Evolutionary conservation across 129 eudicot genomes (phyloP), one percentile per base, ranked within the genome.

Genomic region (Helianthus tuberosus): DNA sequence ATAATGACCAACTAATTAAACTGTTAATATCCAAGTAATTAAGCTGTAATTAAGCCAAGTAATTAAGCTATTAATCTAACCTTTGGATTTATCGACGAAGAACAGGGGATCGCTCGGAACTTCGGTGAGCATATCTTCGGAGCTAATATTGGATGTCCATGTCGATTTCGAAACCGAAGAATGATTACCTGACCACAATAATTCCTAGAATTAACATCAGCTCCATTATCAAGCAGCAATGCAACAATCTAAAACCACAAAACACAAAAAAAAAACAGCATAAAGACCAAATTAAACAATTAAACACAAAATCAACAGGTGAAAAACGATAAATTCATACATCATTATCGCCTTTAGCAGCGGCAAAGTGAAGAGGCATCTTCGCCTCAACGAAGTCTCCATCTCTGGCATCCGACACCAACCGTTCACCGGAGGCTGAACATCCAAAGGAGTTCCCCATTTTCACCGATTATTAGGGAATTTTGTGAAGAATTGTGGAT

Each of bases 361-460:
- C 86, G 50, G 97, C 97, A 69, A 94, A 94, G 66, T 94, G 99
- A 73, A 94, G 98, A 66, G 98, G 98, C 57, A 94, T 94, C 81
- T 88, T 88, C 0, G 98, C 98, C 68, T 94, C 98, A 13, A 88
- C 82, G 69, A 86, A 85, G 84, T 94, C 99, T 3, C 99, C 99
- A 67, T 94, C 99, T 80, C 99, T 91, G 7, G 99, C 99, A 29
- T 97, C 97, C 62, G 99, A 94, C 47, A 94, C 97, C 80, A 94
- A 71, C 58, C 99, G 70, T 77, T 94, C 99, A 4, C 97, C 99
- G 35, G 99, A 94, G 36, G 99, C 99, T 29, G 99, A 94, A 83
- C 99, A 94, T 12, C 99, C 97, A 60, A 94, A 90, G 12, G 99
- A 94, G 81, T 94, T 94, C 2, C 99, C 99, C 99, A 94, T 94